A percentile compares a stretch with the other conserved stretches of the same genome.
These are phyloP conservation scores for Ganoderma leucocontextum DNA, from an alignment of 1,284 basidiomycete species.

Conservation along the genomic window DNA sequence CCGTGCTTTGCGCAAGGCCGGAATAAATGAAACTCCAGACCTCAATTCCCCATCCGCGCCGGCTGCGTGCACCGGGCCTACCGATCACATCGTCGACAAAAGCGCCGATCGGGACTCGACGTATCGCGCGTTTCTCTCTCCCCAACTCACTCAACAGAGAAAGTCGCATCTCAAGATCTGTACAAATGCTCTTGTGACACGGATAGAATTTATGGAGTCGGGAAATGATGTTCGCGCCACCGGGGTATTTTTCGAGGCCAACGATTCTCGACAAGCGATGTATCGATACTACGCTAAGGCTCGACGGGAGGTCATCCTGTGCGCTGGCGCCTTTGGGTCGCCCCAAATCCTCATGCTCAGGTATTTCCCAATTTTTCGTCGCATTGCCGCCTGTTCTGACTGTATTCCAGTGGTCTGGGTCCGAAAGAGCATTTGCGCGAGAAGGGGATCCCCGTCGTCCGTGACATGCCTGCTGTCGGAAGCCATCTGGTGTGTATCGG, in stretches of 20 bases:
- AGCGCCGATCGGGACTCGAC: slow-evolving; percentile 37
- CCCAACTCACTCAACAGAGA: slow-evolving; percentile 30
- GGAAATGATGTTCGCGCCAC: slow-evolving; percentile 15
- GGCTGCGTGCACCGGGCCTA: slow-evolving; percentile 32
- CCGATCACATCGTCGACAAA: slow-evolving; percentile 38
- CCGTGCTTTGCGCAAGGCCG: slow-evolving; percentile 30
- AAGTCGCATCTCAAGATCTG: slow-evolving; percentile 39
- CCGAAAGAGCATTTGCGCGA: slow-evolving; percentile 39
- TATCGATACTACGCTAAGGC: slow-evolving; percentile 33
- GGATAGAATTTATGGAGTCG: slow-evolving; percentile 19
- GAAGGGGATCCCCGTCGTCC: slow-evolving; percentile 38
- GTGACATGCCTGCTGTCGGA: slow-evolving; percentile 45
- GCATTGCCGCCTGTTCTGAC: not conserved
- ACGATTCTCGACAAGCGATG: slow-evolving; percentile 12
- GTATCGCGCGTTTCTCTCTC: slow-evolving; percentile 41
- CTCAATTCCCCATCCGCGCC: slow-evolving; percentile 39
- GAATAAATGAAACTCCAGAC: slow-evolving; percentile 38
- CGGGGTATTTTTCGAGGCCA: slow-evolving; percentile 29
- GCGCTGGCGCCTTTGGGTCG: slow-evolving; percentile 43
- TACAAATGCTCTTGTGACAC: slow-evolving; percentile 36
- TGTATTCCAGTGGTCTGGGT: slow-evolving; percentile 38
- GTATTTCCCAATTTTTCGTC: slow-evolving; percentile 18
- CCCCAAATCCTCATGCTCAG: slow-evolving; percentile 47
- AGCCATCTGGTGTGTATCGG: slow-evolving; percentile 34
- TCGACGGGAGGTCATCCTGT: slow-evolving; percentile 42